phyloP scores from a whole-genome alignment of 352 stramenopile species.

The Phytopythium boreale region DNA sequence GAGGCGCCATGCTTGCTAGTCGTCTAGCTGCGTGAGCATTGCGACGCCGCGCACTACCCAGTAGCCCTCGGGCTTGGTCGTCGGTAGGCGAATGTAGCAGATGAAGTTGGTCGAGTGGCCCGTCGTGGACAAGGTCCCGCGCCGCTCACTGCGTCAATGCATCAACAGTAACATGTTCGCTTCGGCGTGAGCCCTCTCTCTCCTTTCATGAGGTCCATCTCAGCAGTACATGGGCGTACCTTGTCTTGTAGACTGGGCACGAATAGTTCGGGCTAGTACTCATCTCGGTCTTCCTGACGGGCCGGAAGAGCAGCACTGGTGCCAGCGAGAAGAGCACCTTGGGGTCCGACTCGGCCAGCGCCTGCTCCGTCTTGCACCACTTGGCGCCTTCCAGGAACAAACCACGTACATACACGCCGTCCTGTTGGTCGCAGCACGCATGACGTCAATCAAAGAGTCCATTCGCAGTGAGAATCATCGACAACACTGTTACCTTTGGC shows the following conservation, averaged over 20 bases:
- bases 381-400: slow-evolving; percentile 89
- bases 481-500: slow-evolving; percentile 45
- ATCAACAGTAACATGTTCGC: neutral
- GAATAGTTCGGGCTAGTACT: slow-evolving; percentile 69
- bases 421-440: slow-evolving; percentile 18
- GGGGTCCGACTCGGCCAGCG: slow-evolving; percentile 77
- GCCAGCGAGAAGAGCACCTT: slow-evolving; percentile 88
- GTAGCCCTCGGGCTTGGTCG: slow-evolving; percentile 72
- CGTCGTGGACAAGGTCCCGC: slow-evolving; percentile 90
- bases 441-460: slow-evolving; percentile 5
- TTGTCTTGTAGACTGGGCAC: slow-evolving; percentile 95
- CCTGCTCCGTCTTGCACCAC: slow-evolving; percentile 73
- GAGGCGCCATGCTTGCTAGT: slow-evolving; percentile 24
- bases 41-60: slow-evolving; percentile 93
- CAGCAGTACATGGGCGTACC: slow-evolving; percentile 18
- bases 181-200: slow-evolving; percentile 2
- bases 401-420: slow-evolving; percentile 86
- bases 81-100: slow-evolving; percentile 90
- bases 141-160: slow-evolving; percentile 56
- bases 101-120: slow-evolving; percentile 96
- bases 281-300: slow-evolving; percentile 79
- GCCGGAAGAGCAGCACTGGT: slow-evolving; percentile 83
- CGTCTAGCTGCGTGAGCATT: slow-evolving; percentile 91
- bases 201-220: neutral
- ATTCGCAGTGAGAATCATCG: neutral